Conservation (phyloP, 106 monocot species). For the Dioscorea zingiberensis region DNA sequence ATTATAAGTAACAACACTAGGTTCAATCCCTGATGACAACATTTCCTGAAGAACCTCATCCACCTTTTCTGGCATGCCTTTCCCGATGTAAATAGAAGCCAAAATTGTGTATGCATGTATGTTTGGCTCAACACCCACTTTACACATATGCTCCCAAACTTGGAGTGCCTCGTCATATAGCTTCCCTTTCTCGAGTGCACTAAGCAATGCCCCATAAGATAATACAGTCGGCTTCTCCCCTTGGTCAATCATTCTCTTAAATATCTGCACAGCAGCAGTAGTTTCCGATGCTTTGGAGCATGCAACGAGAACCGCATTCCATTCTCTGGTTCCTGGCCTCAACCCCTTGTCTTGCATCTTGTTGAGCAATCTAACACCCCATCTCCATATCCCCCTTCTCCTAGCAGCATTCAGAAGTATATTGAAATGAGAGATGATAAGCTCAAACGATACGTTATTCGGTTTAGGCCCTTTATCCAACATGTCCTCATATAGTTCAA, state of each 20-base stretch:
- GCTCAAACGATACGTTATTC: constrained; percentile 74
- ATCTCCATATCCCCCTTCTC: constrained; percentile 81
- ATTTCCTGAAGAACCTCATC: constrained; percentile 59
- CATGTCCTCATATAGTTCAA: constrained; percentile 89
- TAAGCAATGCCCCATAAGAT: constrained; percentile 86
- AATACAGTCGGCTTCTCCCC: constrained; percentile 69
- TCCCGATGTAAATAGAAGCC: constrained; percentile 62
- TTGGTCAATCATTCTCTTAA: constrained; percentile 73
- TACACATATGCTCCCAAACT: constrained; percentile 94
- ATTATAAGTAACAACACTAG: constrained; percentile 82
- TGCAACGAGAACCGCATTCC: constrained; percentile 91
- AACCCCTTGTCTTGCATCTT: constrained; percentile 90
- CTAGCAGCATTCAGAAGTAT: constrained; percentile 67
- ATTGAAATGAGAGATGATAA: constrained; percentile 80
- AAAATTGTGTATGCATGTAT: constrained; percentile 80
- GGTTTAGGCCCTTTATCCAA: constrained; percentile 88
- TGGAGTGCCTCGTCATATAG: constrained; percentile 80
- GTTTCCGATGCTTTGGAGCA: constrained; percentile 90
- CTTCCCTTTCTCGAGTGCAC: constrained; percentile 85
- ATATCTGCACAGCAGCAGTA: constrained; percentile 72
- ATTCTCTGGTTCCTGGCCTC: constrained; percentile 60
- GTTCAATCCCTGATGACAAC: constrained; percentile 43
- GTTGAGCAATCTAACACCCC: constrained; percentile 75
- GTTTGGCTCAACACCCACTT: constrained; percentile 74
- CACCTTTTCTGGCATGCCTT: constrained; percentile 54